phyloP scores from a whole-genome alignment of 345 rosid species.

The Hibiscus mutabilis region DNA sequence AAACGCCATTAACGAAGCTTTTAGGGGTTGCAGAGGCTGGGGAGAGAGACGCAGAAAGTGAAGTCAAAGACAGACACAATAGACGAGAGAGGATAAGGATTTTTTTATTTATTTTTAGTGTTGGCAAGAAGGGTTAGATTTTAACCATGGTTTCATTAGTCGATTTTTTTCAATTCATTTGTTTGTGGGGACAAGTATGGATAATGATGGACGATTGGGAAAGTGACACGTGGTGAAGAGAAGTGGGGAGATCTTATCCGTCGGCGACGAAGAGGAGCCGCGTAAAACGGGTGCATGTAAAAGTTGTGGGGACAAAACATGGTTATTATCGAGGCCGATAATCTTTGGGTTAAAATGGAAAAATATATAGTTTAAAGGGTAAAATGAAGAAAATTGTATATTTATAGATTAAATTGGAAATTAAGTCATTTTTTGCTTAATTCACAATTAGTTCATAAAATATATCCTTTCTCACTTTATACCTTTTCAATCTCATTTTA shows the following conservation, averaged over 20 bases:
- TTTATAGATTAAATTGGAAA: no score
- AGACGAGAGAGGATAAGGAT: constrained; percentile 19
- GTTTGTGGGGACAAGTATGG: constrained; percentile 19
- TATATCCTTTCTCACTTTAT: no score
- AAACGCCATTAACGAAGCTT: constrained; percentile 34
- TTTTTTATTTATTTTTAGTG: constrained; percentile 11
- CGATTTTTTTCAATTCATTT: not conserved
- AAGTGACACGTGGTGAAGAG: constrained; percentile 22
- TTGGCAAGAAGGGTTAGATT: constrained; percentile 18
- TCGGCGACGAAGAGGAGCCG: constrained; percentile 41
- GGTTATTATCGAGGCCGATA: no score
- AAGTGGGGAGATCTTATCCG: constrained; percentile 40
- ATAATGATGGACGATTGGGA: constrained; percentile 18
- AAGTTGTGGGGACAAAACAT: constrained; percentile 5
- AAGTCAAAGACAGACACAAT: constrained; percentile 10
- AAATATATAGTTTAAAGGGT: no score
- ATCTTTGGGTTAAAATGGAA: not conserved
- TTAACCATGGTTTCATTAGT: constrained; percentile 37
- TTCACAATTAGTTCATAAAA: no score
- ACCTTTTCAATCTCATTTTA: no score
- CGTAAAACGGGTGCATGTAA: constrained; percentile 40
- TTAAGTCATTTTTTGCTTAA: no score
- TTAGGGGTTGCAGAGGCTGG: constrained; percentile 5
- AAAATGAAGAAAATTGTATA: no score
- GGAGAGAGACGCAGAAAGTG: constrained; percentile 3